A percentile compares a stretch with the other conserved stretches of the same genome.
Conservation (phyloP, 257 asterid species). For the Forsythia suspensa region DNA sequence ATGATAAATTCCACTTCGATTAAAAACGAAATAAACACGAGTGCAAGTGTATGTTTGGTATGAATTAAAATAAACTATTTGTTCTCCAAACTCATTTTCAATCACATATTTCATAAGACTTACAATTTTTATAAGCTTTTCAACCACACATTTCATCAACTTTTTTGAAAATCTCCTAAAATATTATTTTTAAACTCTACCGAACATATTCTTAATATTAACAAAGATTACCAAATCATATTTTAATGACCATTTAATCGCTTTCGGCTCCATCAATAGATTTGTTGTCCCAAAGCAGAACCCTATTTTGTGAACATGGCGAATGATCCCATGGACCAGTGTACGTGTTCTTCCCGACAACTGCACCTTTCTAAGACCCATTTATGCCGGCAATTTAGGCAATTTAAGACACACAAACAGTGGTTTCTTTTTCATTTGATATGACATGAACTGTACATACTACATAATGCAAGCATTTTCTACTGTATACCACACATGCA, state of each 20-base stretch:
- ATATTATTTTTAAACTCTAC: too few species aligned
- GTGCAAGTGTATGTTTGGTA: too few species aligned
- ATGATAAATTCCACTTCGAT: too few species aligned
- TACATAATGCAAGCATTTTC: neutral
- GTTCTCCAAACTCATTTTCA: too few species aligned
- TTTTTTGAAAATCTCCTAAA: too few species aligned
- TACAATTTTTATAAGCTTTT: too few species aligned
- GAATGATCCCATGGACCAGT: constrained; percentile 31
- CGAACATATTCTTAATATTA: too few species aligned
- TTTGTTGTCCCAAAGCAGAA: neutral
- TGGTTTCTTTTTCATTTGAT: neutral
- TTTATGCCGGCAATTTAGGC: constrained; percentile 41
- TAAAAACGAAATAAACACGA: too few species aligned
- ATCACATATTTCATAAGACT: too few species aligned
- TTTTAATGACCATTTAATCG: neutral
- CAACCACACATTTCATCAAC: too few species aligned
- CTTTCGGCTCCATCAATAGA: neutral
- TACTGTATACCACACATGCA: neutral
- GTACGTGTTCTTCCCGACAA: constrained; percentile 32
- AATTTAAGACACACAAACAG: constrained; percentile 16
- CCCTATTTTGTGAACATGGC: constrained; percentile 22
- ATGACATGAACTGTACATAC: neutral
- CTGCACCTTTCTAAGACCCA: constrained; percentile 15
- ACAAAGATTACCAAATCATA: neutral
- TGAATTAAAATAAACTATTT: too few species aligned